Conservation (phyloP, 208 protist species). For the Leishmania major region DNA sequence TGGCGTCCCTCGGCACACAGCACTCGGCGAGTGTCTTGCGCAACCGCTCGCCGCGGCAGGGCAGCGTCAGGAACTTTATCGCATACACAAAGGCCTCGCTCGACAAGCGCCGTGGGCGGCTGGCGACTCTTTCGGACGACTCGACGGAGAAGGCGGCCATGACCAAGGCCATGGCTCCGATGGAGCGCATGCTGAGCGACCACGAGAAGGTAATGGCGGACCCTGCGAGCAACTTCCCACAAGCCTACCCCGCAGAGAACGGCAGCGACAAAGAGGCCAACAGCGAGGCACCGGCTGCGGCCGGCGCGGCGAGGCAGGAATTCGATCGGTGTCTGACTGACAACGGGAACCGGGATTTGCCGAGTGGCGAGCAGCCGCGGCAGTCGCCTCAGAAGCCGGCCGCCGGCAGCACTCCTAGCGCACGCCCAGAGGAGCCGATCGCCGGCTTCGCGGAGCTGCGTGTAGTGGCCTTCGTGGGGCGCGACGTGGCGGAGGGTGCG, state of each 20-base stretch:
- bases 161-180: constrained; percentile 18
- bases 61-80: constrained; percentile 55
- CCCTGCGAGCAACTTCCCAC: constrained; percentile 36
- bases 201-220: constrained; percentile 35
- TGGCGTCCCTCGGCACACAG: constrained; percentile 33
- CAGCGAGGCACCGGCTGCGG: neutral
- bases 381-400: neutral
- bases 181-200: constrained; percentile 36
- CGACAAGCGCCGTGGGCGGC: constrained; percentile 24
- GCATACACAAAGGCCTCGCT: constrained; percentile 36
- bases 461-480: constrained; percentile 42
- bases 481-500: constrained; percentile 18
- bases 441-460: constrained; percentile 35
- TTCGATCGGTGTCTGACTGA: no score
- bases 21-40: constrained; percentile 24
- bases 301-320: neutral
- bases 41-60: constrained; percentile 45
- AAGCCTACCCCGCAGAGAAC: constrained; percentile 29
- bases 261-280: neutral
- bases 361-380: neutral
- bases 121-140: constrained; percentile 21
- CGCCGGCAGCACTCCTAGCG: neutral
- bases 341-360: neutral
- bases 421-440: constrained; percentile 1
- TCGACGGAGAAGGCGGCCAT: constrained; percentile 16